phyloP scores from a whole-genome alignment of 2,329 filamentous ascomycete species.

The Colletotrichum trifolii region DNA sequence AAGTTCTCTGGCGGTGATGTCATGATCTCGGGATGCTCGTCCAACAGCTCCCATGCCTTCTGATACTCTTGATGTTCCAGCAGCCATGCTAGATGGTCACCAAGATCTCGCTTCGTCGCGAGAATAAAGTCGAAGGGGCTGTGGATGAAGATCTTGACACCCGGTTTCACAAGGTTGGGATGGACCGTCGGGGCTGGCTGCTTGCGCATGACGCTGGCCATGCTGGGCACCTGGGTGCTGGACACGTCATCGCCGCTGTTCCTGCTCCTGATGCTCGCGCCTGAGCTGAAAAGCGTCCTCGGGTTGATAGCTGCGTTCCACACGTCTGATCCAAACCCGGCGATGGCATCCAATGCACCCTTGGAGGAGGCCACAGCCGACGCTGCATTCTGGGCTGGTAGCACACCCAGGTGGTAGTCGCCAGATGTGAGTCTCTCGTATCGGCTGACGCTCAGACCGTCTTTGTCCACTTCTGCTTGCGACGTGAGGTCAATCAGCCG shows the following conservation, averaged over 20 bases:
- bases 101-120: conserved; percentile 85
- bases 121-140: conserved; percentile 98
- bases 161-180: conserved; percentile 65
- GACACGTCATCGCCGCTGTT: conserved; percentile 71
- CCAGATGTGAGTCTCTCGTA: conserved; percentile 87
- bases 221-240: conserved; percentile 56
- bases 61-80: conserved; percentile 83
- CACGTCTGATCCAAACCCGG: conserved; percentile 78
- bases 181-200: conserved; percentile 50
- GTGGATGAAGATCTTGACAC: conserved; percentile 87
- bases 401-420: conserved; percentile 89
- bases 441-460: conserved; percentile 85
- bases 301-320: conserved; percentile 94
- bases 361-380: conserved; percentile 72
- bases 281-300: conserved; percentile 86
- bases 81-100: conserved; percentile 88
- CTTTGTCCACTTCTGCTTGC: conserved; percentile 88
- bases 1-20: conserved; percentile 52
- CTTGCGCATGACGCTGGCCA: conserved; percentile 46
- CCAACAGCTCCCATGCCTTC: conserved; percentile 88
- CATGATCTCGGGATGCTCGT: conserved; percentile 85
- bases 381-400: conserved; percentile 79
- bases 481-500: conserved; percentile 90
- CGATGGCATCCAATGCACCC: conserved; percentile 81
- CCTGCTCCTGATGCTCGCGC: conserved; percentile 77